Base-by-base conservation (phyloP, 1,139 yeast species). In the Wickerhamomyces sp. region DNA sequence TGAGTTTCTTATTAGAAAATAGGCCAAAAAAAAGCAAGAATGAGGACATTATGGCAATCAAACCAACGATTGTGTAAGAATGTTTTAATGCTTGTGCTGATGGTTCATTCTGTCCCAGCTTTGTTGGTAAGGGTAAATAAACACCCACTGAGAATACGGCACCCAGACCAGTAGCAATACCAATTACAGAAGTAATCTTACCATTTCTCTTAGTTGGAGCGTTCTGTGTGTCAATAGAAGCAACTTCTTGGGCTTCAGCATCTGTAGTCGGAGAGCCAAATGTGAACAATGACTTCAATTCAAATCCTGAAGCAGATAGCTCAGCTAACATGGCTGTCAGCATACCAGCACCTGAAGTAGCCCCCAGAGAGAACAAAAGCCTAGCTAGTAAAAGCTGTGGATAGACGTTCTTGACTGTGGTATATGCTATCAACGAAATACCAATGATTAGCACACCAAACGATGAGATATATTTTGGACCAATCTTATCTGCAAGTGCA, bases 81-180 rank as follows among this genome's bases (percentile, higher is more conserved):
- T 55, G 44, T 42, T 64, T 62, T 33, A 81, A 53, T 1, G 78
- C 71, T 4, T 52, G 55, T 5, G 70, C 62, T 7, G 67, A 55
- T 23, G 70, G 62, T 46, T 68, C 72, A 45, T 58, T 48, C 43
- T 65, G 65, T 24, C 73, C 73, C 32, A 54, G 26, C 47, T 55
- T 45, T n/a, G 49, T 42, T 8, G 60, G 58, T 22, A 56, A 32
- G 5, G 81, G 67, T 21, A 76, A 54, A 34, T 72, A 69, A 26
- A 61, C 55, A 1, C 70, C 56, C 2, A 75, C 81, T 0, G 81
- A 62, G 43, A 74, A 72, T 1, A 76, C 68, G 1, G 89, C 91
- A 26, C 91, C 91, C 11, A 77, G 49, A 0, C 89, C 89, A 11
- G 84, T 66, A 31, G 72, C 61, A 4, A 78, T 54, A 0, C 89